Conservation (phyloP, 805 yeast genomes). For the Novakomyces olei region DNA sequence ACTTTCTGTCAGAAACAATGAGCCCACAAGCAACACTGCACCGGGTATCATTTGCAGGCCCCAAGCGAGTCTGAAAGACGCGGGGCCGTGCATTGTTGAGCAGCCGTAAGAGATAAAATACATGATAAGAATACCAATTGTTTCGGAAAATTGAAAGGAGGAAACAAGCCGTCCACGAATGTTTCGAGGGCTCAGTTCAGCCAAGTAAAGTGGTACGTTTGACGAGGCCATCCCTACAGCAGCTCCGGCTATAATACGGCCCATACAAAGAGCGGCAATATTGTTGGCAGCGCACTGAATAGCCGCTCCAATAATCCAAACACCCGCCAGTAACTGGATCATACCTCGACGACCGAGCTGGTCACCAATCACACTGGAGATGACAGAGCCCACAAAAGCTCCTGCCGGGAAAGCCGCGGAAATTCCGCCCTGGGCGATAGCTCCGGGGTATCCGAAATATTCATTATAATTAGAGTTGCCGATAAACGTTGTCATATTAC, state of each 20-base stretch:
- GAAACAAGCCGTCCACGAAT: conserved; percentile 83
- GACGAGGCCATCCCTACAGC: conserved; percentile 92
- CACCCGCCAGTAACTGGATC: conserved; percentile 55
- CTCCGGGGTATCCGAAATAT: conserved; percentile 30
- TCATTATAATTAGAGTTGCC: conserved; percentile 68
- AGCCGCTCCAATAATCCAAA: conserved; percentile 67
- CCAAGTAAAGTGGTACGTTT: conserved; percentile 78
- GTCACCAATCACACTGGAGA: conserved; percentile 71
- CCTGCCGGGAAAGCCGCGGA: conserved; percentile 92
- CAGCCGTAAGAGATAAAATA: conserved; percentile 82
- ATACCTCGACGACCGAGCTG: conserved; percentile 66
- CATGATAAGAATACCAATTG: conserved; percentile 62
- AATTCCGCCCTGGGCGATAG: conserved; percentile 70
- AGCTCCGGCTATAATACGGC: conserved; percentile 82
- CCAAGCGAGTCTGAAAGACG: conserved; percentile 87
- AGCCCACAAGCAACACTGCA: conserved; percentile 47
- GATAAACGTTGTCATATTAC: conserved; percentile 83
- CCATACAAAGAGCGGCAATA: conserved; percentile 80
- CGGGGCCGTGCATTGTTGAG: conserved; percentile 43
- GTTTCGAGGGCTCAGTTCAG: conserved; percentile 69
- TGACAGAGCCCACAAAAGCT: conserved; percentile 56
- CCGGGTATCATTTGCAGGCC: conserved; percentile 84
- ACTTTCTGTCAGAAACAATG: conserved; percentile 79
- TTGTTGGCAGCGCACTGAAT: conserved; percentile 62
- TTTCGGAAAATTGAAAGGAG: conserved; percentile 67